These are phyloP conservation scores for Quercus tomentella DNA, from an alignment of 331 rosid genomes.

Conservation along the genomic window DNA sequence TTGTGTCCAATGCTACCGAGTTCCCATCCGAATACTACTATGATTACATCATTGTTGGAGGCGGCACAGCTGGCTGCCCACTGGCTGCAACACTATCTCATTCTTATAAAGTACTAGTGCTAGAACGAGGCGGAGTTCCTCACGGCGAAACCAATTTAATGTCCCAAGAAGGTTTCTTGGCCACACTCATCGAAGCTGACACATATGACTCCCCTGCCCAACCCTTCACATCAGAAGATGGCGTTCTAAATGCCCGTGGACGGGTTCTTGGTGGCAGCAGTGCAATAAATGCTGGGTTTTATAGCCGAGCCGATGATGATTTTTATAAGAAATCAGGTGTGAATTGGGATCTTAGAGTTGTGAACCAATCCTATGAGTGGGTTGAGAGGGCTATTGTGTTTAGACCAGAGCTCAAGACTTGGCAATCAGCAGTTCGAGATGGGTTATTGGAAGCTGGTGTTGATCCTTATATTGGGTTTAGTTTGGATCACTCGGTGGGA, in stretches of 20 bases:
- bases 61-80: slow-evolving; percentile 93
- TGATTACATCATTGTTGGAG: slow-evolving; percentile 82
- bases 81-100: slow-evolving; percentile 71
- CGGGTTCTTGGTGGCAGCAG: slow-evolving; percentile 95
- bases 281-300: slow-evolving; percentile 90
- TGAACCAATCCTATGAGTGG: slow-evolving; percentile 76
- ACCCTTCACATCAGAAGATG: slow-evolving; percentile 73
- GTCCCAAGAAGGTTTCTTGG: slow-evolving; percentile 83
- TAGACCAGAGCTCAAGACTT: slow-evolving; percentile 47
- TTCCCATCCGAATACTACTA: slow-evolving; percentile 66
- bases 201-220: slow-evolving; percentile 52
- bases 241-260: slow-evolving; percentile 77
- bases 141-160: slow-evolving; percentile 37
- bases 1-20: slow-evolving; percentile 58
- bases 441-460: slow-evolving; percentile 75
- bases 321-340: slow-evolving; percentile 43
- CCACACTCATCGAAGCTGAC: slow-evolving; percentile 35
- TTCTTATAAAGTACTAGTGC: slow-evolving; percentile 49
- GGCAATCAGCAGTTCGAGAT: slow-evolving; percentile 84
- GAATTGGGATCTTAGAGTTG: slow-evolving; percentile 54
- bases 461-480: slow-evolving; percentile 75
- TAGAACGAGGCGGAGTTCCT: slow-evolving; percentile 67
- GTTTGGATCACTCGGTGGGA: slow-evolving; percentile 54
- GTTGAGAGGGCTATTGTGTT: slow-evolving; percentile 69
- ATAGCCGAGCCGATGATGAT: slow-evolving; percentile 67